Conservation (phyloP, 2,329 filamentous ascomycete genomes). For the Chaetomium sp. region DNA sequence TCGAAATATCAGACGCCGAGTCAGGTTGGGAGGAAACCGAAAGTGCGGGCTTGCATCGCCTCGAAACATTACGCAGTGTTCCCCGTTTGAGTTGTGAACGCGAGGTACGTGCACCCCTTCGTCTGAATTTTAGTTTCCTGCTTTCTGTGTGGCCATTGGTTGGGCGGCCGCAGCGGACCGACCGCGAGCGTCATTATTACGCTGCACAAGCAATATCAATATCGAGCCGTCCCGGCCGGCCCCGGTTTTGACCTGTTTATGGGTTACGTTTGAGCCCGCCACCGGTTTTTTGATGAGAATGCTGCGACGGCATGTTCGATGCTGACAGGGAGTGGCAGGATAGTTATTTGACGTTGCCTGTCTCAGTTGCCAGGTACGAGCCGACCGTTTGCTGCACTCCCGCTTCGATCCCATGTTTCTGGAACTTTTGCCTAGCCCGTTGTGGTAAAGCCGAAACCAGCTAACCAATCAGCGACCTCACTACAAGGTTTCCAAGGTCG, state of each 20-base stretch:
- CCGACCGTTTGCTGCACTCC: constrained; percentile 1
- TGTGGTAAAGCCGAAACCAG: constrained; percentile 18
- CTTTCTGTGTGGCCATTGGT: background rate
- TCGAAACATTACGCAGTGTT: background rate
- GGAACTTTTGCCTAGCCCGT: constrained; percentile 27
- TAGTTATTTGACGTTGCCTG: constrained; percentile 10
- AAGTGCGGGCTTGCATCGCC: background rate
- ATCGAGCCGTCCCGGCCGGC: constrained; percentile 25
- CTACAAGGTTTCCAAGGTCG: constrained; percentile 21
- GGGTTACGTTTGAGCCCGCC: constrained; percentile 8
- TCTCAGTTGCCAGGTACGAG: constrained; percentile 18
- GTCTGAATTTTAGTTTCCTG: constrained; percentile 5
- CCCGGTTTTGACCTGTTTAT: background rate
- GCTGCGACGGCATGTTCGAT: background rate
- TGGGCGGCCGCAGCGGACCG: background rate
- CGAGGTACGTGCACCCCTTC: constrained; percentile 23
- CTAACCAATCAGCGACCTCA: constrained; percentile 27
- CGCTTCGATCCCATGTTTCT: constrained; percentile 24
- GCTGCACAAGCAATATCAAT: constrained; percentile 30
- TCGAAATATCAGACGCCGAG: constrained; percentile 12
- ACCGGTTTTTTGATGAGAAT: constrained; percentile 12
- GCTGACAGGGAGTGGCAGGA: constrained; percentile 16
- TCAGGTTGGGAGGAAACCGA: background rate
- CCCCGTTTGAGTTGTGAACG: constrained; percentile 9
- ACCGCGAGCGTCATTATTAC: constrained; percentile 21